These are phyloP conservation scores for Daedaleopsis sinensis DNA, from an alignment of 768 basidiomycete species.

Conservation along the genomic window DNA sequence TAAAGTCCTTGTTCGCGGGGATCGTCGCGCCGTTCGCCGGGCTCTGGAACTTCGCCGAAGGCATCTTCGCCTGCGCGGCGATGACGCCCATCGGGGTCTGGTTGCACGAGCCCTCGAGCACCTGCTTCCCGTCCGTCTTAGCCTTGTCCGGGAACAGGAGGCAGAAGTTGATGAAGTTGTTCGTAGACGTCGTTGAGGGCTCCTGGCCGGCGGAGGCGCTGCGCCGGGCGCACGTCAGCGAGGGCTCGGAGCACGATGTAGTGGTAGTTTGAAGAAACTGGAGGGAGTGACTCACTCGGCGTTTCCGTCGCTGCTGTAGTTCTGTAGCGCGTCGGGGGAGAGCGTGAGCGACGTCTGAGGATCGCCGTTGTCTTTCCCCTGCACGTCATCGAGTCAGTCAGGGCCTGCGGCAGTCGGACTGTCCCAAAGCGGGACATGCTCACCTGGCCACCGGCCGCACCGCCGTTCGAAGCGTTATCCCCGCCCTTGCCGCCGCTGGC, in stretches of 20 bases:
- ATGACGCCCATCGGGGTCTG: slow-evolving; percentile 64
- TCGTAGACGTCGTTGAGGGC: slow-evolving; percentile 51
- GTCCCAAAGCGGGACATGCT: background rate
- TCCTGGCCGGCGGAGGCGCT: slow-evolving; percentile 44
- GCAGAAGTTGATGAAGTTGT: slow-evolving; percentile 72
- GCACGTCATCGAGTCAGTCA: background rate
- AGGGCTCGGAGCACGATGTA: background rate
- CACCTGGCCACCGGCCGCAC: background rate
- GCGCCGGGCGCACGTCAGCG: slow-evolving; percentile 1
- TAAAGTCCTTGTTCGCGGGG: slow-evolving; percentile 51
- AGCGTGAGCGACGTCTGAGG: slow-evolving; percentile 34
- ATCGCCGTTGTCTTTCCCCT: background rate
- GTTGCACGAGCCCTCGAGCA: slow-evolving; percentile 58
- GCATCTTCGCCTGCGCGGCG: slow-evolving; percentile 52
- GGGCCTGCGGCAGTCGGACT: background rate
- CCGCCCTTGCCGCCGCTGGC: background rate
- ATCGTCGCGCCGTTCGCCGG: slow-evolving; percentile 52
- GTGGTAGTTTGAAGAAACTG: background rate
- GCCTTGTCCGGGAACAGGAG: slow-evolving; percentile 33
- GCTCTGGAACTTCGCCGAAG: slow-evolving; percentile 53
- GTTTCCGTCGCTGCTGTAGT: slow-evolving; percentile 52
- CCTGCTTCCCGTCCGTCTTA: slow-evolving; percentile 47
- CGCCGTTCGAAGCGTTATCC: background rate
- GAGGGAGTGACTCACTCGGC: slow-evolving; percentile 12
- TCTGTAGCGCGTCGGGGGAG: slow-evolving; percentile 46